Evolutionary conservation across 139 green algal genomes (phyloP).

Genomic region (Chlorella sp.): DNA sequence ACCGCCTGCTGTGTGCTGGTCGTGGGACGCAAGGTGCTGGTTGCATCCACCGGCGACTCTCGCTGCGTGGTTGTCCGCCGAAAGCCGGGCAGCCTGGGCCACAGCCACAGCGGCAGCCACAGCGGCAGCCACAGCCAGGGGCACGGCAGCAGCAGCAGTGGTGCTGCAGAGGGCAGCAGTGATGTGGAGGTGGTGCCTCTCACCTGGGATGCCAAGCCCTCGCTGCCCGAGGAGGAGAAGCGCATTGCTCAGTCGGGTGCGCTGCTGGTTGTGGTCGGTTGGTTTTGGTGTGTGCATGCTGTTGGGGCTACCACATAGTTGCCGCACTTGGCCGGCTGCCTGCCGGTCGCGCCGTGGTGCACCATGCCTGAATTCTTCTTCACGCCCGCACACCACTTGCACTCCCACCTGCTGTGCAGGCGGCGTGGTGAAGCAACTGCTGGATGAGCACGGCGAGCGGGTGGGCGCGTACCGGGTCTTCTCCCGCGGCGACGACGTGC

Average conservation of each 20-base stretch:
- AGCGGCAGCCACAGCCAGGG: too few relatives aligned
- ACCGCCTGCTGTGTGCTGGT: conserved; percentile 57
- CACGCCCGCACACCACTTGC: too few relatives aligned
- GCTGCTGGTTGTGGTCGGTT: neutral
- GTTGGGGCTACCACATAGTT: too few relatives aligned
- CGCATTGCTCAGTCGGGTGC: conserved; percentile 44
- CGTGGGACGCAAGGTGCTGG: conserved; percentile 5
- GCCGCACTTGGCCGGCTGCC: too few relatives aligned
- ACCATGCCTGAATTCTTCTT: too few relatives aligned
- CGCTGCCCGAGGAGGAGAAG: conserved; percentile 40
- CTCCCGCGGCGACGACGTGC: conserved; percentile 19
- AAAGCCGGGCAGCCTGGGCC: neutral
- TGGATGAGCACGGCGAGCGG: conserved; percentile 24
- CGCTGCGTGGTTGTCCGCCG: conserved; percentile 42
- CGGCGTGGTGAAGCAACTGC: conserved; percentile 39
- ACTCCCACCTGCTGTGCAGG: conserved; percentile 11
- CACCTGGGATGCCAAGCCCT: conserved; percentile 64
- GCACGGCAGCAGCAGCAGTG: too few relatives aligned
- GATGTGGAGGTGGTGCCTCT: conserved; percentile 46
- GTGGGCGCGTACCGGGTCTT: conserved; percentile 44
- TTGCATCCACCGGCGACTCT: conserved; percentile 48
- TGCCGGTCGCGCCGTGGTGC: too few relatives aligned
- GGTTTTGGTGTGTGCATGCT: too few relatives aligned
- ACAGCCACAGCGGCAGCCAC: neutral
- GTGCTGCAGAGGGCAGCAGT: too few relatives aligned